Evolutionary conservation across 2,329 filamentous ascomycete genomes (phyloP).

Genomic region (Didymella lethalis): DNA sequence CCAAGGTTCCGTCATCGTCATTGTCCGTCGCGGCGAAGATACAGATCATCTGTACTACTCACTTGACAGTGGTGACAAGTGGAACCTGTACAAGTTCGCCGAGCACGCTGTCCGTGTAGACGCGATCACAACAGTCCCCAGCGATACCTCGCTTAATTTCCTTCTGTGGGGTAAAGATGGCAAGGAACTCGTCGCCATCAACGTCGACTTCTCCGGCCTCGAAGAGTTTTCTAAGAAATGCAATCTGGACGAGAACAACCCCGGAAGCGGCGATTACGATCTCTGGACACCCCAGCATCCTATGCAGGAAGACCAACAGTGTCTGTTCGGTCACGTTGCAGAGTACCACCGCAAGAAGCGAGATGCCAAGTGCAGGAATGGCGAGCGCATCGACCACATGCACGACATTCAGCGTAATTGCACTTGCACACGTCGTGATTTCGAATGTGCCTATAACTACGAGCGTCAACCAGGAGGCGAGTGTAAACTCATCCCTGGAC

Average conservation of each 20-base stretch:
- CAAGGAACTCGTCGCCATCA: conserved; percentile 72
- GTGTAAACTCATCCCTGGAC: conserved; percentile 78
- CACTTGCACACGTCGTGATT: conserved; percentile 83
- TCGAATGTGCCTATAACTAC: conserved; percentile 96
- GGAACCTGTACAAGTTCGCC: conserved; percentile 79
- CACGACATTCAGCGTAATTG: conserved; percentile 78
- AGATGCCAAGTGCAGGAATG: conserved; percentile 83
- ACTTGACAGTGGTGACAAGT: conserved; percentile 79
- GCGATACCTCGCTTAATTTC: conserved; percentile 90
- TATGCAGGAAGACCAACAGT: conserved; percentile 75
- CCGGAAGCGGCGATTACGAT: conserved; percentile 75
- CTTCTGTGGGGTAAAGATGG: conserved; percentile 79
- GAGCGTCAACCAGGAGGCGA: conserved; percentile 78
- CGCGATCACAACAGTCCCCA: conserved; percentile 87
- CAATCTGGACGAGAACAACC: conserved; percentile 68
- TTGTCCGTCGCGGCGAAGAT: conserved; percentile 74
- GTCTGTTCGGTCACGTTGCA: conserved; percentile 89
- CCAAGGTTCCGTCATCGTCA: conserved; percentile 89
- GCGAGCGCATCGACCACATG: conserved; percentile 68
- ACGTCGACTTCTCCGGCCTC: conserved; percentile 87
- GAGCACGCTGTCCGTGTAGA: conserved; percentile 72
- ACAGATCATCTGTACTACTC: conserved; percentile 78
- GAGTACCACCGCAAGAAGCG: conserved; percentile 90
- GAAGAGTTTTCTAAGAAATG: conserved; percentile 71
- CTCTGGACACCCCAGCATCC: conserved; percentile 91